Percentiles rank a stretch among this genome's conserved stretches.
These are phyloP conservation scores for Boletus austroedulis DNA, from an alignment of 1,284 basidiomycete species.

Conservation along the genomic window DNA sequence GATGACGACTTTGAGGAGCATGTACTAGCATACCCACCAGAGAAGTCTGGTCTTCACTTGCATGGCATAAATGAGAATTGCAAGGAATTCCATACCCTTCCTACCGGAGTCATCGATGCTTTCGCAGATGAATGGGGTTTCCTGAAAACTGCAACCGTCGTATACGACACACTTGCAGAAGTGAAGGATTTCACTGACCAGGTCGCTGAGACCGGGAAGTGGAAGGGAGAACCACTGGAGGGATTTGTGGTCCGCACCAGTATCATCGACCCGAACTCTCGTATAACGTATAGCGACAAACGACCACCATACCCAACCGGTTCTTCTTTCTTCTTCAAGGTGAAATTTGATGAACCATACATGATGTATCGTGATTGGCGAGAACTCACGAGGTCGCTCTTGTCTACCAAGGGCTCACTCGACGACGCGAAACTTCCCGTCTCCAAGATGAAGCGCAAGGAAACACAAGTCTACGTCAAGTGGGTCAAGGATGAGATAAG, in stretches of 20 bases:
- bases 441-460: conserved; percentile 60
- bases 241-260: conserved; percentile 93
- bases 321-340: conserved; percentile 96
- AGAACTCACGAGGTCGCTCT: conserved; percentile 82
- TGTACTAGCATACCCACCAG: conserved; percentile 79
- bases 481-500: conserved; percentile 76
- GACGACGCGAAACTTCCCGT: conserved; percentile 47
- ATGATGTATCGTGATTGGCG: conserved; percentile 99
- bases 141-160: conserved; percentile 63
- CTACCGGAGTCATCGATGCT: conserved; percentile 64
- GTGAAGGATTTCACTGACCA: conserved; percentile 75
- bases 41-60: conserved; percentile 88
- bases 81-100: conserved; percentile 72
- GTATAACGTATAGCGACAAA: conserved; percentile 32
- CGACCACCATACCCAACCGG: conserved; percentile 72
- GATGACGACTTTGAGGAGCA: conserved; percentile 99
- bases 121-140: conserved; percentile 94
- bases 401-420: conserved; percentile 42
- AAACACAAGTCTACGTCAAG: conserved; percentile 62
- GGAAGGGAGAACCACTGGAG: conserved; percentile 87
- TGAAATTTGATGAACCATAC: conserved; percentile 99
- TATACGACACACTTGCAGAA: conserved; percentile 60
- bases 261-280: conserved; percentile 44
- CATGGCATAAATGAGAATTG: conserved; percentile 86
- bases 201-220: conserved; percentile 66